Evolutionary conservation across 192 early-diverging fungal genomes (phyloP), one percentile per base, ranked within the genome.

Genomic region (Phycomyces blakesleeanus): DNA sequence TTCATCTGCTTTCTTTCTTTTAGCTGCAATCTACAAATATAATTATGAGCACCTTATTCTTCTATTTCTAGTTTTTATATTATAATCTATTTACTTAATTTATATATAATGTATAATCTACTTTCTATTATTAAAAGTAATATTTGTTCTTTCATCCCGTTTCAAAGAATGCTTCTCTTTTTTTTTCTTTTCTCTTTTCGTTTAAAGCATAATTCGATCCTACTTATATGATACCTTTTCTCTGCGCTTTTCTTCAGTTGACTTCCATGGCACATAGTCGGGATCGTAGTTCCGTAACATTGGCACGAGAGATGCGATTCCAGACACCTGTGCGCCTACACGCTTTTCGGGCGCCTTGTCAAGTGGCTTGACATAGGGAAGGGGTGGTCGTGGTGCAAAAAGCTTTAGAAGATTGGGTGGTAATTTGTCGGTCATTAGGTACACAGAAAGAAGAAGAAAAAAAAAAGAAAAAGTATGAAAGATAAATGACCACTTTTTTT

Each of bases 341-440:
- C 85, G 75, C 38, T 85, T 73, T n/a, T 67, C 79, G 3, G 83
- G 83, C 51, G 84, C 83, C 44, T 75, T 67, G 70, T 92, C 91
- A 52, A 91, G 60, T 24, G 93, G 89, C 27, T 81, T 66, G 10
- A 80, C 55, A 67, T 82, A 79, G 18, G 72, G 73, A n/a, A 93
- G 78, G 10, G 88, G 86, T 24, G 93, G 93, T 41, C 93, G 81
- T 22, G 93, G 90, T 18, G 86, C 85, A 78, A 95, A 95, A 18
- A 92, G 85, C 51, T 82, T 79, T 7, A 92, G 69, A 25, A 95
- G 77, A 54, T 91, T 82, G 2, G 89, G 87, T 47, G 89, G 84
- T 50, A 88, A 51, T 51, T 76, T 76, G 56, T 73, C 75, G 29
- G 69, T 72, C 72, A 73, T 76, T 6, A 15, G 25, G 39, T 3